A percentile compares a stretch with the other conserved stretches of the same genome.
Conservation (phyloP, 169 alveolate genomes). For the Plasmodium gonderi region DNA sequence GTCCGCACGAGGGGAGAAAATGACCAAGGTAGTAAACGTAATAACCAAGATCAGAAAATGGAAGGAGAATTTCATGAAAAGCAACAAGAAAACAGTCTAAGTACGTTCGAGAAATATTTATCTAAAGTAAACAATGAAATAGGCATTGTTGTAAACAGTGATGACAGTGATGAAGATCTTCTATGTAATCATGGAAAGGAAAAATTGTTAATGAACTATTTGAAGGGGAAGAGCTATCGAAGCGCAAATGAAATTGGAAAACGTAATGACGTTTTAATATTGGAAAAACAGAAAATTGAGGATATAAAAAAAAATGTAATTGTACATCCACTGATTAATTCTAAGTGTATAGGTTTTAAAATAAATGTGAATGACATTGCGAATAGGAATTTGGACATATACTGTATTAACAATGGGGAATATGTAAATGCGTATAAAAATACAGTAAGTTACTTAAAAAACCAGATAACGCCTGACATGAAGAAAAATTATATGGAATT, state of each 20-base stretch:
- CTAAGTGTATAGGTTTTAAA: conserved; percentile 67
- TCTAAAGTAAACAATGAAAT: conserved; percentile 40
- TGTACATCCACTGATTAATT: conserved; percentile 66
- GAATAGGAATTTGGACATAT: conserved; percentile 55
- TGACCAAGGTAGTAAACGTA: background rate
- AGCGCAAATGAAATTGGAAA: background rate
- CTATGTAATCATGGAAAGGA: conserved; percentile 22
- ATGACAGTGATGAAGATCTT: conserved; percentile 71
- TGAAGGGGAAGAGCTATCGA: conserved; percentile 29
- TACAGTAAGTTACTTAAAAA: conserved; percentile 39
- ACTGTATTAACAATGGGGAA: conserved; percentile 58
- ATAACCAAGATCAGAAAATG: too few species aligned
- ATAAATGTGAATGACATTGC: conserved; percentile 39
- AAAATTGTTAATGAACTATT: conserved; percentile 33
- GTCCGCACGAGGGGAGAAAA: background rate
- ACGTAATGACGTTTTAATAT: background rate
- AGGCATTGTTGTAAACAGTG: conserved; percentile 60
- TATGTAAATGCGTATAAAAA: conserved; percentile 69
- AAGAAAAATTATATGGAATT: conserved; percentile 20
- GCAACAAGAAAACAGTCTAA: background rate
- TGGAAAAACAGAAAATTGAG: conserved; percentile 20
- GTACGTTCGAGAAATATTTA: conserved; percentile 33
- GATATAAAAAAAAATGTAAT: conserved; percentile 33
- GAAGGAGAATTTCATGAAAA: background rate
- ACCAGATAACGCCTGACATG: conserved; percentile 28